Evolutionary conservation across 2,329 filamentous ascomycete species (phyloP), one percentile per base, ranked within the genome.

Genomic region (Ophiosphaerella narmari): DNA sequence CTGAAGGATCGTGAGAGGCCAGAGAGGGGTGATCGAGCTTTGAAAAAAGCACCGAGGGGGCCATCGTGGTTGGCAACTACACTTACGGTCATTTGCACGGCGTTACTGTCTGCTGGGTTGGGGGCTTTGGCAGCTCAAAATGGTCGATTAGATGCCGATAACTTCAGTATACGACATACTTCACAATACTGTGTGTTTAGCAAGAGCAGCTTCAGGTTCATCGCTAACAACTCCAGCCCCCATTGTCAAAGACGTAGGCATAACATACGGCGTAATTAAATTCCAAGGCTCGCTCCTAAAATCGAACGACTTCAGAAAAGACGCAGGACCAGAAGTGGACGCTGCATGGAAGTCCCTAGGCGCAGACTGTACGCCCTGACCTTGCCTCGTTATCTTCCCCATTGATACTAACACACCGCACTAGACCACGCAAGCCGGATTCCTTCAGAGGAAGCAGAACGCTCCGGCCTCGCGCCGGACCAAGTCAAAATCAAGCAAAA

Each of bases 281-380:
- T 86, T 85, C 66, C 83, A 86, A 50, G 83, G 83, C 0, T 81
- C 80, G 0, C 79, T 87, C 8, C 55, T 84, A 45, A 70, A 80
- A 2, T 77, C 82, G 52, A 80, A 80, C 33, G 70, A 80, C 7
- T 86, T 80, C 59, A 77, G 83, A 2, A 71, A 77, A 47, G 72
- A 76, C 31, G 79, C 76, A 3, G 62, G 79, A 0, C 78, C 80
- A 0, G 79, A 82, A 48, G 82, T 85, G 0, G 84, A 86, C 54
- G 76, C 75, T 8, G 83, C 82, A 0, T 86, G 84, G 84, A 77
- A 74, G 26, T 73, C 75, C 1, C 57, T 83, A 0, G 81, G 81
- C 7, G 72, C 77, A 4, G 77, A 82, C 21, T 84, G 80, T 83
- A 57, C 53, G 32, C 7, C 40, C 26, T 9, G 26, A 11, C 47